Evolutionary conservation across 1,284 basidiomycete genomes (phyloP).

Genomic region (Moesziomyces parantarcticus): DNA sequence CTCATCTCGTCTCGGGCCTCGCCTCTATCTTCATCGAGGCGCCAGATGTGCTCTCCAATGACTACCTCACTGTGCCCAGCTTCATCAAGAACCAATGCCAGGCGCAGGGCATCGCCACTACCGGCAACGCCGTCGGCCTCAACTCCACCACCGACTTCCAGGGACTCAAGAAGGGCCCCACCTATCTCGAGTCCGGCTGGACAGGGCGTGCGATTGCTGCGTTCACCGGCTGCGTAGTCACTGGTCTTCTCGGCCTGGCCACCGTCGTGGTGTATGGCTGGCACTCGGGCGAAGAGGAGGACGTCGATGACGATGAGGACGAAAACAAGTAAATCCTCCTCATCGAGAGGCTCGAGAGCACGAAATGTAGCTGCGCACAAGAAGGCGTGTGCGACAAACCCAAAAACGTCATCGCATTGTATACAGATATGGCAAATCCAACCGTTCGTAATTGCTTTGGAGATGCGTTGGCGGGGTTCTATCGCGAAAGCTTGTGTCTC

Average conservation of each 20-base stretch:
- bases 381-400: neutral
- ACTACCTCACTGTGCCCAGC: conserved; percentile 73
- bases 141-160: conserved; percentile 58
- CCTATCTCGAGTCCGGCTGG: conserved; percentile 54
- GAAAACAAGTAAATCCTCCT: conserved; percentile 14
- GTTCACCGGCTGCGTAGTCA: conserved; percentile 84
- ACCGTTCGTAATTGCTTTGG: too few relatives aligned
- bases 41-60: conserved; percentile 69
- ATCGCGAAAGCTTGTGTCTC: too few relatives aligned
- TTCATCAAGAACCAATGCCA: conserved; percentile 78
- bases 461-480: too few relatives aligned
- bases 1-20: conserved; percentile 75
- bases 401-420: neutral
- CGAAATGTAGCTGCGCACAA: neutral
- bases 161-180: conserved; percentile 32
- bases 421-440: neutral
- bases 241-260: conserved; percentile 82
- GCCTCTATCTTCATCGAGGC: conserved; percentile 81
- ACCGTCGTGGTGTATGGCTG: conserved; percentile 81
- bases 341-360: too few relatives aligned
- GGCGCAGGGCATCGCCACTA: conserved; percentile 72
- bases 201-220: conserved; percentile 74
- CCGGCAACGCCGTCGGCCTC: conserved; percentile 62
- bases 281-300: conserved; percentile 35
- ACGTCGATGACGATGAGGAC: conserved; percentile 40